Base-by-base conservation (phyloP, 2,329 filamentous ascomycete genomes). In the Westerdykella ornata region DNA sequence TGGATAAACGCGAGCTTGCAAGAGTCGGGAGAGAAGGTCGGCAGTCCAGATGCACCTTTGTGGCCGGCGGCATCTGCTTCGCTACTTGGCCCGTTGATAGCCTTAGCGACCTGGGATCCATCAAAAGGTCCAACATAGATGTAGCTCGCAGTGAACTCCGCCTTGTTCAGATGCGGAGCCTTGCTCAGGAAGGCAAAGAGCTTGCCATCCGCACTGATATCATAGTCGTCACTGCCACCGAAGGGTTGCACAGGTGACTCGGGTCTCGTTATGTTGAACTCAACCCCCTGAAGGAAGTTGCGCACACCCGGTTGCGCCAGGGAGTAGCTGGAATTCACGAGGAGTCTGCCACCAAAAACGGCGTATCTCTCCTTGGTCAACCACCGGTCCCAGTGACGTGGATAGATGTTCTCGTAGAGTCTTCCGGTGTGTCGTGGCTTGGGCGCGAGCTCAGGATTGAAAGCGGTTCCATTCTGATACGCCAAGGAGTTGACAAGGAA, bases 371-470 rank as follows among this genome's bases (percentile, higher is more conserved):
- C 80, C 40, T 81, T 76, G 1, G 76, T 80, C 26, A 81, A 72
- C 70, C 84, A 94, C 4, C 74, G 66, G 60, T 94, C 86, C 87
- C 87, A 94, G 58, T 94, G 85, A 18, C 87, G 79, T 19, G 84
- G 81, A 57, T 85, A 92, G 29, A 88, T 77, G 44, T 78, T 79
- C 16, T 78, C 78, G 64, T 92, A 92, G 26, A 87, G 75, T 55
- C 78, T 81, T 15, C 78, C 87, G 3, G 77, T 77, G 32, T 81
- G 81, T 17, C 73, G 64, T 1, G 77, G 69, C 52, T 77, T 77
- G 42, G 75, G 68, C 32, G 77, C 80, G 4, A 73, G 70, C 35
- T 81, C 73, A 5, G 78, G 70, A 60, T 84, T 85, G 66, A 82
- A 82, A 29, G 90, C 75, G 3, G 78, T 72, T 8, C 87, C 89